Percentiles rank a stretch among this genome's conserved stretches.
Evolutionary conservation across 2,329 filamentous ascomycete genomes (phyloP).

Genomic region (Chaetothyriales sp.): DNA sequence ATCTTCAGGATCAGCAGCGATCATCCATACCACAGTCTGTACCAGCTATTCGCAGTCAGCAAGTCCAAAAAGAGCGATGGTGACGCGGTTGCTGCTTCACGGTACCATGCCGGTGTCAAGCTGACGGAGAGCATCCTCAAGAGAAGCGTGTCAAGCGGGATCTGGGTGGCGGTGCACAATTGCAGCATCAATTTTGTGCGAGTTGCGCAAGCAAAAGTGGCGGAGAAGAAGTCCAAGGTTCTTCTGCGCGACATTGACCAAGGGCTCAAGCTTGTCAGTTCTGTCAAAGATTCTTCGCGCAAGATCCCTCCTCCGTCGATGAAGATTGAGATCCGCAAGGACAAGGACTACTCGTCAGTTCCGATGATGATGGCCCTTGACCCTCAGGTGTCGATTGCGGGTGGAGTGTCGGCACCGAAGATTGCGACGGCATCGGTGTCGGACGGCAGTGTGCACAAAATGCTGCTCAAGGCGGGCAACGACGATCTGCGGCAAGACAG

Average conservation of each 20-base stretch:
- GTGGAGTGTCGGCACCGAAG: conserved; percentile 84
- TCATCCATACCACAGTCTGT: conserved; percentile 94
- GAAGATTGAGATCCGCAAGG: conserved; percentile 59
- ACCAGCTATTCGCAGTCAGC: conserved; percentile 79
- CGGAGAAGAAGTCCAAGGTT: conserved; percentile 51
- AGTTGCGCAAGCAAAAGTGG: conserved; percentile 33
- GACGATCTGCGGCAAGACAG: conserved; percentile 95
- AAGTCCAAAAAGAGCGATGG: conserved; percentile 49
- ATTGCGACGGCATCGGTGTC: conserved; percentile 70
- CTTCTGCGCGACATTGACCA: conserved; percentile 49
- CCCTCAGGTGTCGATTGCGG: conserved; percentile 68
- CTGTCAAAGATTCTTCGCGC: conserved; percentile 42
- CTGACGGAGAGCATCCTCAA: conserved; percentile 49
- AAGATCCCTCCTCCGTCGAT: conserved; percentile 80
- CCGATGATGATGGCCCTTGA: conserved; percentile 63
- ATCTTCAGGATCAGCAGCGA: conserved; percentile 77
- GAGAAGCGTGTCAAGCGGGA: conserved; percentile 38
- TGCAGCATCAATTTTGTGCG: conserved; percentile 53
- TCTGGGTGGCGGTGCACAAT: conserved; percentile 60
- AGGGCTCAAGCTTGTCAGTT: conserved; percentile 49
- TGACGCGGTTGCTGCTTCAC: conserved; percentile 60
- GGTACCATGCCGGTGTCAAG: conserved; percentile 57
- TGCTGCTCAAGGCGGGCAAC: conserved; percentile 87
- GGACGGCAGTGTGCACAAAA: conserved; percentile 69
- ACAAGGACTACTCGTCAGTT: conserved; percentile 61